phyloP scores from a whole-genome alignment of 139 green algal genomes.

The Coccomyxa sp. region DNA sequence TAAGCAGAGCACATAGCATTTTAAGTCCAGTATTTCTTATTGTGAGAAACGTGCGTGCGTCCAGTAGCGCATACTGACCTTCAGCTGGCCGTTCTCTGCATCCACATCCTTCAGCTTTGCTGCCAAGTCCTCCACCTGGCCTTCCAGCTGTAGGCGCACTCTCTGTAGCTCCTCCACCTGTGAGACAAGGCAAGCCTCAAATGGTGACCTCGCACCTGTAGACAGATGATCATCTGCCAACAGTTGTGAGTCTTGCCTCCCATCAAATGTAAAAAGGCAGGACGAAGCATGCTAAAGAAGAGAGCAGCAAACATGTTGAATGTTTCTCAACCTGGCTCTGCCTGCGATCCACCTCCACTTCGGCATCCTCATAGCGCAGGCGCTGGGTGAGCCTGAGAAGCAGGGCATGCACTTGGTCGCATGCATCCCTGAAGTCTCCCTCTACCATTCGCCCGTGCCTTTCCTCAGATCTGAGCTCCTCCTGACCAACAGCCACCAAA shows the following conservation, averaged over 20 bases:
- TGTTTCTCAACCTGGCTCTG: not conserved
- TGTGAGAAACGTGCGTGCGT: not conserved
- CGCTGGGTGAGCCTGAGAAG: not conserved
- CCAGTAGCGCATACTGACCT: not conserved
- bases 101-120: not conserved
- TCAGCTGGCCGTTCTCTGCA: not conserved
- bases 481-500: too few species aligned
- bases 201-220: not conserved
- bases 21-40: not conserved
- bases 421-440: too few species aligned
- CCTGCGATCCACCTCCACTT: not conserved
- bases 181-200: not conserved
- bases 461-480: too few species aligned
- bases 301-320: not conserved
- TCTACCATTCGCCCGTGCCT: too few species aligned
- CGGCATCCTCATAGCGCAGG: not conserved
- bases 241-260: not conserved
- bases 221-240: not conserved
- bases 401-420: too few species aligned
- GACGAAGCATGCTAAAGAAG: not conserved
- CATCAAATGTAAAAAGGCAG: too few species aligned
- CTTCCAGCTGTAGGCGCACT: not conserved
- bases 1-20: not conserved
- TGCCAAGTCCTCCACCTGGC: not conserved
- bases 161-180: constrained; percentile 1